Base-by-base conservation (phyloP, 805 yeast species). In the Cyberlindnera bimundalis region DNA sequence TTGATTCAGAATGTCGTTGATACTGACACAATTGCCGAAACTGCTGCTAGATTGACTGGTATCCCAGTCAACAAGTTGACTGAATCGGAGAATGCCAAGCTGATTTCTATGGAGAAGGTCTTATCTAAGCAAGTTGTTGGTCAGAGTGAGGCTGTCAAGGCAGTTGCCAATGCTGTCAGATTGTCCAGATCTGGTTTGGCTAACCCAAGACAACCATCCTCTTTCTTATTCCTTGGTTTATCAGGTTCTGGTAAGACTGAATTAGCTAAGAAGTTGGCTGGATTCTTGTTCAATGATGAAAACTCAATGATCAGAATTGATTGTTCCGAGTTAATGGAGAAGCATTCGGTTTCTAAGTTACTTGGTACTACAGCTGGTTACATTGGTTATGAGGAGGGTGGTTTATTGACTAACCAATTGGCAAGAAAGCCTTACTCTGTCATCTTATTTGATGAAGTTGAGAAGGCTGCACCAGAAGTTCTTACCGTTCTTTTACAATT, bases 231-330 rank as follows among this genome's bases (percentile, higher is more conserved):
- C 75, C 70, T 95, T 47, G 99, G 99, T 45, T 76, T 91, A 45
- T 86, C 96, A 3, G 99, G 99, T 55, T 88, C 96, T 6, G 99
- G 99, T 77, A 93, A 93, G 74, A 93, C 99, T 8, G 98, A 93
- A 65, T 73, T 93, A 53, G 98, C 99, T 18, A 93, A 93, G 77
- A 93, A 90, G 58, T 76, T 93, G 19, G 98, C 99, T 10, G 96
- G 95, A 0, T 93, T 93, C 71, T 73, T 93, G 58, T 93, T 93
- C 68, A 86, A 95, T 38, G 98, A 93, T 61, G 97, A 91, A 62
- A 84, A 81, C 66, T 96, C 96, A 36, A 91, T 93, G 87, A 85
- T 93, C 60, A 82, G 99, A 68, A 89, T 93, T 50, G 99, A 93
- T 65, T 93, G 99, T 67, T 90, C 98, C 5, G 99, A 93, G 64